Base-by-base conservation (phyloP, 495 filamentous ascomycete species). In the Glutinoglossum americanum region DNA sequence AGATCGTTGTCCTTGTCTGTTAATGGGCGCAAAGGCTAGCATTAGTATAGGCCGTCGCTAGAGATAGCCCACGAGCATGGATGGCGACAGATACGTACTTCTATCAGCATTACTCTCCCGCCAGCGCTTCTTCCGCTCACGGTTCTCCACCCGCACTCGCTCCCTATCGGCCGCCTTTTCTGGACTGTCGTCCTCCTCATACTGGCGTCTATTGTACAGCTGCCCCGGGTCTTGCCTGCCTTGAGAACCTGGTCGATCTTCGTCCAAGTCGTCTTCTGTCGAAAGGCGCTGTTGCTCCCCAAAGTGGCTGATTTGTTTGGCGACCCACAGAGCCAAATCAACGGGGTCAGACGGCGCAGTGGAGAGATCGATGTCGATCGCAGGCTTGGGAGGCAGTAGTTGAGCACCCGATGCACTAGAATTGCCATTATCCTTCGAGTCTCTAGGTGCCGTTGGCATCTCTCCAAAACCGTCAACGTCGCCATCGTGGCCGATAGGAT, bases 41-140 rank as follows among this genome's bases (percentile, higher is more conserved):
- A 8, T 61, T n/a, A 56, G 10, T 7, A 21, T 21, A 13, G 41
- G 13, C 37, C 15, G 15, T 39, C 13, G 4, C 21, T 19, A 23
- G 9, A 45, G 41, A 21, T 45, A 10, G 37, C 37, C 41, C 17
- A 45, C n/a, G n/a, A 27, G 44, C 27, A 19, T 21, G 51, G 23
- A 21, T 19, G 19, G 21, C 23, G 32, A 10, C 41, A 35, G 33
- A 9, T 9, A 62, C 67, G 58, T 60, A 69, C 67, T 69, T 56
- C 67, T 58, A 53, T 69, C 67, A 35, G 67, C 60, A 28, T 69
- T 69, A 57, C 63, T 63, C 37, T 67, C 64, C 51, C 67, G 61
- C 67, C 67, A 69, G 53, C 68, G 64, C 56, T 69, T 69, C 58
- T 69, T 69, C 45, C 67, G 57, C 47, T 69, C 67, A 17, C 67